Conservation (phyloP, 148 eudicot genomes). For the Cornus suecica region DNA sequence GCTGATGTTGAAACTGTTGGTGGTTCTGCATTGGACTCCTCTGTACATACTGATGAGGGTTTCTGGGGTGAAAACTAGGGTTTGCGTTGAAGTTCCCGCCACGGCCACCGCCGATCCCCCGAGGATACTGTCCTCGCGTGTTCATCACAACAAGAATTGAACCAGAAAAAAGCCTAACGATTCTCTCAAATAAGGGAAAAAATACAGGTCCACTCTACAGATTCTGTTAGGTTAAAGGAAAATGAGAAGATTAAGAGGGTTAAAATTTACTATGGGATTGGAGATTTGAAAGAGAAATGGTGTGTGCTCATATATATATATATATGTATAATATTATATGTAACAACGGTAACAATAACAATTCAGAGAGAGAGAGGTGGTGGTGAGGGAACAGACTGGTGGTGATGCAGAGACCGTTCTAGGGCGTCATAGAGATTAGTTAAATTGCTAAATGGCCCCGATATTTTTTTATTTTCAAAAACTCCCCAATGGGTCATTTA, state of each 20-base stretch:
- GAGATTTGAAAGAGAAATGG: constrained; percentile 7
- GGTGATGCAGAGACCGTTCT: not conserved
- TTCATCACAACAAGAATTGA: not conserved
- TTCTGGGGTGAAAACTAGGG: not conserved
- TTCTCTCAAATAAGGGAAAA: not conserved
- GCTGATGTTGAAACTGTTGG: not conserved
- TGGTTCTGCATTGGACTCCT: constrained; percentile 2
- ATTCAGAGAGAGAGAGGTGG: not conserved
- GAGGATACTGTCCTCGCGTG: not conserved
- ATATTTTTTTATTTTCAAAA: not conserved
- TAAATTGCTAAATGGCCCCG: not conserved
- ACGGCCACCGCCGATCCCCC: not conserved
- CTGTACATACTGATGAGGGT: not conserved
- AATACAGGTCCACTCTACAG: not conserved
- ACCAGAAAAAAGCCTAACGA: not conserved
- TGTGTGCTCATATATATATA: no score
- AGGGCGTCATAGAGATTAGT: constrained; percentile 1
- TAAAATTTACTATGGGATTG: not conserved
- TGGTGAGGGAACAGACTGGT: not conserved
- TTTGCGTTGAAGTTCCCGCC: not conserved
- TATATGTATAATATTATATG: no score
- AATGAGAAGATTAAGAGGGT: constrained; percentile 8
- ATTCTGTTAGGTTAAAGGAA: not conserved
- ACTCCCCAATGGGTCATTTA: not conserved
- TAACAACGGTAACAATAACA: no score